These are phyloP conservation scores for Ogataea paraovalis DNA, from an alignment of 805 yeast genomes.

Conservation along the genomic window DNA sequence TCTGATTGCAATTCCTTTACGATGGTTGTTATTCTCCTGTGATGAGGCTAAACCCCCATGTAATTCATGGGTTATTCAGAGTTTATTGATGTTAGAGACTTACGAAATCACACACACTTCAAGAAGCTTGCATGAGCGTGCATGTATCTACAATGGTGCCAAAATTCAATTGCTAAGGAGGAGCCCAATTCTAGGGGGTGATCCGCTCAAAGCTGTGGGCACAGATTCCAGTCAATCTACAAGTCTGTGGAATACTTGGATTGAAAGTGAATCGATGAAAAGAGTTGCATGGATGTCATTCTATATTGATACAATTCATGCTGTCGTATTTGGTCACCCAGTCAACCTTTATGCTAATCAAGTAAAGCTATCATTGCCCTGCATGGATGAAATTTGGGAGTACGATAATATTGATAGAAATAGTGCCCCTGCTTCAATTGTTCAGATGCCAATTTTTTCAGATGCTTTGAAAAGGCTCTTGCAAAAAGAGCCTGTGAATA, in stretches of 20 bases:
- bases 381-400: constrained; percentile 53
- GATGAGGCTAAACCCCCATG: constrained; percentile 43
- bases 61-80: constrained; percentile 47
- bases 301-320: constrained; percentile 68
- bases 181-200: constrained; percentile 43
- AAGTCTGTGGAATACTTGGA: constrained; percentile 53
- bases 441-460: constrained; percentile 26
- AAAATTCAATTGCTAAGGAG: constrained; percentile 47
- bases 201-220: constrained; percentile 32
- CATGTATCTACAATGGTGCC: constrained; percentile 48
- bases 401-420: constrained; percentile 18
- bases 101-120: constrained; percentile 42
- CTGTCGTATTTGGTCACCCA: constrained; percentile 69
- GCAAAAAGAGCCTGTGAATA: constrained; percentile 38
- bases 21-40: constrained; percentile 43
- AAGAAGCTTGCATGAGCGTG: constrained; percentile 46
- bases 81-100: constrained; percentile 44
- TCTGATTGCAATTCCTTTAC: constrained; percentile 50
- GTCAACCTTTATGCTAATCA: constrained; percentile 48
- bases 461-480: constrained; percentile 34
- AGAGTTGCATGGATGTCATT: constrained; percentile 73
- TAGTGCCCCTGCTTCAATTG: constrained; percentile 15
- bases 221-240: constrained; percentile 24
- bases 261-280: constrained; percentile 69
- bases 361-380: constrained; percentile 52